Conservation (phyloP, 148 eudicot genomes). For the Rhododendron molle region DNA sequence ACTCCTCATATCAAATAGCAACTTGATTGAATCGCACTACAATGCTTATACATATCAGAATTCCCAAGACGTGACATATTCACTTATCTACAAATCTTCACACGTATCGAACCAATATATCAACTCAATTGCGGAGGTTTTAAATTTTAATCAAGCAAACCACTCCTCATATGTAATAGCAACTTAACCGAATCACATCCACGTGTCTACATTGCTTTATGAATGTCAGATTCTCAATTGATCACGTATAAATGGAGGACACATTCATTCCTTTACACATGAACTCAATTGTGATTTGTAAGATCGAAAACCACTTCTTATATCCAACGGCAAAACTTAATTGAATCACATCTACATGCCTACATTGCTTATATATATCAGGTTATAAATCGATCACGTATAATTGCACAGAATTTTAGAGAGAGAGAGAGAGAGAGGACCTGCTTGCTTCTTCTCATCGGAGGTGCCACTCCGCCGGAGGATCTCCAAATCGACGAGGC, state of each 20-base stretch:
- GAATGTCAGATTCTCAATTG: background rate
- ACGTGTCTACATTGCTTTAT: no score
- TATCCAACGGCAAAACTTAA: background rate
- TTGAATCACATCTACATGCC: background rate
- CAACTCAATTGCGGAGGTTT: no score
- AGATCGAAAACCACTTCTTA: background rate
- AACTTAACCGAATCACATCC: background rate
- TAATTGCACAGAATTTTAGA: background rate
- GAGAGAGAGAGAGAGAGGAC: background rate
- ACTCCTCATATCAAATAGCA: background rate
- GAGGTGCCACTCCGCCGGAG: constrained; percentile 71
- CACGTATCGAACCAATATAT: background rate
- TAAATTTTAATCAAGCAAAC: background rate
- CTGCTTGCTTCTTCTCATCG: constrained; percentile 40
- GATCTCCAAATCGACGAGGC: constrained; percentile 85
- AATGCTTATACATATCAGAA: background rate
- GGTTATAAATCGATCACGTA: background rate
- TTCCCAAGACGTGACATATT: background rate
- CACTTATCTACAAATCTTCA: background rate
- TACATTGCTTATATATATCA: background rate
- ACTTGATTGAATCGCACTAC: background rate
- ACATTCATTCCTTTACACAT: background rate
- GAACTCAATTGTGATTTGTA: background rate
- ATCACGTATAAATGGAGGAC: background rate
- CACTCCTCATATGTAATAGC: background rate